Percentiles rank a stretch among this genome's conserved stretches.
phyloP scores from a whole-genome alignment of 1,284 basidiomycete species.

The Vanrija pseudolonga region DNA sequence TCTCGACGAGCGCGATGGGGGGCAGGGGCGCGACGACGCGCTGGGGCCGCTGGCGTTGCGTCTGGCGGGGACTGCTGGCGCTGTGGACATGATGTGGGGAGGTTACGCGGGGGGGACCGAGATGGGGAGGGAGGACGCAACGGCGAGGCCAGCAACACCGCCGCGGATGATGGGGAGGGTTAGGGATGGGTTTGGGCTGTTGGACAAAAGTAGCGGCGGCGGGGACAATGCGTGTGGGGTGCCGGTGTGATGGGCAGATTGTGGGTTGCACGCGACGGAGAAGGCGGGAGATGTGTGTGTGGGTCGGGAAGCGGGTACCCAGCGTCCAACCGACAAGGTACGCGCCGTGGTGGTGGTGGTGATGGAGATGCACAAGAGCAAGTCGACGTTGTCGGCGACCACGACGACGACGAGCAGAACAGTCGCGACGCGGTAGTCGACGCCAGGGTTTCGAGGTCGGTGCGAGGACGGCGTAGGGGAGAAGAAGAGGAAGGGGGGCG shows the following conservation, averaged over 20 bases:
- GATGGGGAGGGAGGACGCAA: background rate
- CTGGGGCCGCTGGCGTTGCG: slow-evolving; percentile 3
- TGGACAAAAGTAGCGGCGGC: background rate
- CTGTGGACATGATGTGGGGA: background rate
- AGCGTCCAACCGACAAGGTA: background rate
- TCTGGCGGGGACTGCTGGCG: slow-evolving; percentile 1
- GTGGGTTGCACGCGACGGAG: background rate
- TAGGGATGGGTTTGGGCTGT: too few species aligned
- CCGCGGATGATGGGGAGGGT: too few species aligned
- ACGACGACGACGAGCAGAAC: too few species aligned
- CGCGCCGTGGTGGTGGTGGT: background rate
- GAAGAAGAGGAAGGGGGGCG: too few species aligned
- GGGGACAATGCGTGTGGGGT: background rate
- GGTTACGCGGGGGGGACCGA: background rate
- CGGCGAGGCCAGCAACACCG: too few species aligned
- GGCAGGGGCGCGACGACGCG: slow-evolving; percentile 7
- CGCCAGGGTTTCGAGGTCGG: too few species aligned
- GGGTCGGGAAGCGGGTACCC: background rate
- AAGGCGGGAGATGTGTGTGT: background rate
- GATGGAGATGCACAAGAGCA: too few species aligned
- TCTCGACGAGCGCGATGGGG: slow-evolving; percentile 13
- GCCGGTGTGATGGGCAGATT: too few species aligned
- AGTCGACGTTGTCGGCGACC: too few species aligned
- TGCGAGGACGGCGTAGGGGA: too few species aligned
- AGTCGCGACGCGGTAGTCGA: too few species aligned